A percentile compares a stretch with the other conserved stretches of the same genome.
Conservation (phyloP, 495 filamentous ascomycete species). For the Xylaria scruposa region DNA sequence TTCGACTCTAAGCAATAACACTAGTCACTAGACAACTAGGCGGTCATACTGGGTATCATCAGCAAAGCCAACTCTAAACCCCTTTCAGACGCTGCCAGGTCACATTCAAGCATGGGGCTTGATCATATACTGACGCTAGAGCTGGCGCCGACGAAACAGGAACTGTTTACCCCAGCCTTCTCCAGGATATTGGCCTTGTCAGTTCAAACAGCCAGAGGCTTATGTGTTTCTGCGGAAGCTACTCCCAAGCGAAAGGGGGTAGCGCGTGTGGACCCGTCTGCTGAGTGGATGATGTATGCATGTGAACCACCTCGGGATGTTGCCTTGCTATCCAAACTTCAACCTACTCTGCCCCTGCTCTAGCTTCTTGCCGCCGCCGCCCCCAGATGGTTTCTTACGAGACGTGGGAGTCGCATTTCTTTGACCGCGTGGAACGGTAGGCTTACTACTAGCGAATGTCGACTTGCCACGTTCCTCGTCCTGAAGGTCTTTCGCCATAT, state of each 20-base stretch:
- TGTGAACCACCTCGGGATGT: slow-evolving; percentile 21
- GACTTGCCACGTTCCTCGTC: slow-evolving; percentile 60
- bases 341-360: slow-evolving; percentile 82
- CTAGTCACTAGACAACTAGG: background rate
- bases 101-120: slow-evolving; percentile 18
- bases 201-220: background rate
- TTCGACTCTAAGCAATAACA: background rate
- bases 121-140: background rate
- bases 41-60: slow-evolving; percentile 12
- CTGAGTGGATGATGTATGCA: slow-evolving; percentile 34
- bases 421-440: slow-evolving; percentile 39
- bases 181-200: slow-evolving; percentile 18
- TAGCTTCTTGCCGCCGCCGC: slow-evolving; percentile 52
- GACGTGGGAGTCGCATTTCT: slow-evolving; percentile 42
- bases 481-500: slow-evolving; percentile 88
- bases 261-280: slow-evolving; percentile 34
- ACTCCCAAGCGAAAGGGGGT: slow-evolving; percentile 17
- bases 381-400: slow-evolving; percentile 40
- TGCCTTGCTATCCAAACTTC: slow-evolving; percentile 65
- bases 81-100: slow-evolving; percentile 1
- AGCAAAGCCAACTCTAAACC: slow-evolving; percentile 9
- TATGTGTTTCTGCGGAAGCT: slow-evolving; percentile 3
- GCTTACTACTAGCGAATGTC: slow-evolving; percentile 48
- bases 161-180: slow-evolving; percentile 18
- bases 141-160: background rate